Evolutionary conservation across 257 asterid species (phyloP).

Genomic region (Nicotiana paniculata): DNA sequence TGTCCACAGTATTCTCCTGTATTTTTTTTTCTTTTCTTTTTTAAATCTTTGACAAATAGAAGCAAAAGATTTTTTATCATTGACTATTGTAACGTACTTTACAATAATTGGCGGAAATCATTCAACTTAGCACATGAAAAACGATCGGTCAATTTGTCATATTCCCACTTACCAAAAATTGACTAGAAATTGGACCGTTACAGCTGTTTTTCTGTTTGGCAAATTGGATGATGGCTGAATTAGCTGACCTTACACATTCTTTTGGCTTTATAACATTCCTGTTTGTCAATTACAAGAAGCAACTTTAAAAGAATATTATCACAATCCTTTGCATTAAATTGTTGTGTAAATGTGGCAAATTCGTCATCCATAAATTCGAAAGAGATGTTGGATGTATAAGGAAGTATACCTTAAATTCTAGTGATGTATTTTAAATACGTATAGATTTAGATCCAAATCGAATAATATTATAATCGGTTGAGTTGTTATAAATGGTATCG

Average conservation of each 20-base stretch:
- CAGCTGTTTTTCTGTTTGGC: conserved; percentile 5
- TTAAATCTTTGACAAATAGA: not conserved
- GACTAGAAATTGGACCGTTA: not conserved
- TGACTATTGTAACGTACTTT: not conserved
- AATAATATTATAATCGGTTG: too few relatives aligned
- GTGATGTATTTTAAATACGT: too few relatives aligned
- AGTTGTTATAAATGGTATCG: too few relatives aligned
- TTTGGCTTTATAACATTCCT: not conserved
- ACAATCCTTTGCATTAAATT: not conserved
- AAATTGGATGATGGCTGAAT: not conserved
- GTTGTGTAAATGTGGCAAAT: not conserved
- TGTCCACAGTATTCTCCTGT: not conserved
- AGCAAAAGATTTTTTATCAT: not conserved
- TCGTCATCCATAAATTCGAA: too few relatives aligned
- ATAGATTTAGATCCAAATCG: too few relatives aligned
- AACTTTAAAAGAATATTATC: not conserved
- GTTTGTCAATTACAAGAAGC: not conserved
- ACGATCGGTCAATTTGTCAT: not conserved
- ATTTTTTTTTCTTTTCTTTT: not conserved
- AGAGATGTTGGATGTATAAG: too few relatives aligned
- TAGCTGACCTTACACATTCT: not conserved
- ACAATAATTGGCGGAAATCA: not conserved
- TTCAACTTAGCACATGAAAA: not conserved
- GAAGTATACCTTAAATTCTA: too few relatives aligned
- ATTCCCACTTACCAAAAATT: not conserved